Base-by-base conservation (phyloP, 805 yeast genomes). In the Ogataea wickerhamii region DNA sequence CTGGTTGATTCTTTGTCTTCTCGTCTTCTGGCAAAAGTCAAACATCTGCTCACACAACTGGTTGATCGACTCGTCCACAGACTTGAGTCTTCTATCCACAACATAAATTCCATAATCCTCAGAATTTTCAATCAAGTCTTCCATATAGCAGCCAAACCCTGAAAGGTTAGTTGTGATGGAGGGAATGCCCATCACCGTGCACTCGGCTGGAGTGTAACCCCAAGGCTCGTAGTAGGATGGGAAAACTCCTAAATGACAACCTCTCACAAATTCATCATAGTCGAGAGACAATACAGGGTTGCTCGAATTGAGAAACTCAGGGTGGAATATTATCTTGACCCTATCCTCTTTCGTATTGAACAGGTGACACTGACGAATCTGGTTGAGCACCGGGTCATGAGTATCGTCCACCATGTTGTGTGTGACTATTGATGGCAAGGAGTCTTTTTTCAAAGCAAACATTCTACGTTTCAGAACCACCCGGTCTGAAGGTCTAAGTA, bases 201-300 rank as follows among this genome's bases (percentile, higher is more conserved):
- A 93, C 63, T 91, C 98, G 6, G 98, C 98, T 3, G 98, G 98
- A 2, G 98, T 91, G 64, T 91, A 91, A 27, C 98, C 98, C 98
- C 98, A 91, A 4, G 98, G 98, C 67, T 91, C 98, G 60, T 91
- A 91, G 67, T 91, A 91, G 0, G 96, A 87, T 34, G 98, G 98
- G 81, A 91, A 91, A 36, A 91, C 96, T 61, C 98, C 98, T 63
- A 93, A 69, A 64, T 91, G 98, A 61, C 97, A 89, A 44, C 98
- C 98, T 51, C 98, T 77, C 32, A 91, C 98, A 63, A 91, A 91
- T 62, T 91, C 98, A 61, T 91, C 98, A 62, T 91, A 91, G 63
- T 91, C 98, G 40, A 91, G 68, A 14, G 96, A 83, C 58, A 91
- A 72, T 41, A 91, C 84, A 36, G 98, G 98, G 66, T 91, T 91